These are phyloP conservation scores for Neopestalotiopsis clavispora DNA, from an alignment of 2,329 filamentous ascomycete species.

Conservation along the genomic window DNA sequence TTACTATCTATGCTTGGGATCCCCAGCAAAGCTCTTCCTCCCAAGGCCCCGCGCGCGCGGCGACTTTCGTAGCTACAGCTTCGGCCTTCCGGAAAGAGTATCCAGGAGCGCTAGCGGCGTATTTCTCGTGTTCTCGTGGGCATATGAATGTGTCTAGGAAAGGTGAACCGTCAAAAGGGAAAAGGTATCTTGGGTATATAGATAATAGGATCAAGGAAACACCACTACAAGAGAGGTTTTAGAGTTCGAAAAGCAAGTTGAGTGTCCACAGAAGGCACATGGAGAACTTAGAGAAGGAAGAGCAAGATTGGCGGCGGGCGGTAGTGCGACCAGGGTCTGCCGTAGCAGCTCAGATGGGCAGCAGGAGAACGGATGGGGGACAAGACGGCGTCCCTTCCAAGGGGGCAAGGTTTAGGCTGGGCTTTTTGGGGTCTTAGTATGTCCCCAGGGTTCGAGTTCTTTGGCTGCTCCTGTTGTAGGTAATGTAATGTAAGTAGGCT, in stretches of 20 bases:
- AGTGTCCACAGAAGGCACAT: conserved; percentile 8
- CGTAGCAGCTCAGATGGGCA: conserved; percentile 10
- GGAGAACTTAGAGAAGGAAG: conserved; percentile 8
- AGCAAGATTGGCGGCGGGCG: conserved; percentile 8
- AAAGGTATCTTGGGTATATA: conserved; percentile 7
- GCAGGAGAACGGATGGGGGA: background rate
- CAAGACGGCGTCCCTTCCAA: conserved; percentile 2
- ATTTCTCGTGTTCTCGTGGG: conserved; percentile 29
- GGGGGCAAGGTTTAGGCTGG: background rate
- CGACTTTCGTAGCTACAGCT: conserved; percentile 28
- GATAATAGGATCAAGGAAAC: background rate
- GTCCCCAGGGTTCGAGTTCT: background rate
- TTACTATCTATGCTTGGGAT: conserved; percentile 11
- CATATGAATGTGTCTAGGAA: background rate
- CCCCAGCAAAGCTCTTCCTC: conserved; percentile 4
- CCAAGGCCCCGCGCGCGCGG: conserved; percentile 30
- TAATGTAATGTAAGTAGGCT: background rate
- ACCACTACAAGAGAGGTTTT: background rate
- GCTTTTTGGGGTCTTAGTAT: background rate
- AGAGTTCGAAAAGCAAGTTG: conserved; percentile 8
- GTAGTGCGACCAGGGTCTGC: conserved; percentile 16
- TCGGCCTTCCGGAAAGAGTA: conserved; percentile 32
- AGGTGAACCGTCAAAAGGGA: background rate
- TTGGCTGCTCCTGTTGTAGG: background rate
- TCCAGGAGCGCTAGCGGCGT: conserved; percentile 32